Base-by-base conservation (phyloP, 768 basidiomycete species). In the Cubamyces sp. region DNA sequence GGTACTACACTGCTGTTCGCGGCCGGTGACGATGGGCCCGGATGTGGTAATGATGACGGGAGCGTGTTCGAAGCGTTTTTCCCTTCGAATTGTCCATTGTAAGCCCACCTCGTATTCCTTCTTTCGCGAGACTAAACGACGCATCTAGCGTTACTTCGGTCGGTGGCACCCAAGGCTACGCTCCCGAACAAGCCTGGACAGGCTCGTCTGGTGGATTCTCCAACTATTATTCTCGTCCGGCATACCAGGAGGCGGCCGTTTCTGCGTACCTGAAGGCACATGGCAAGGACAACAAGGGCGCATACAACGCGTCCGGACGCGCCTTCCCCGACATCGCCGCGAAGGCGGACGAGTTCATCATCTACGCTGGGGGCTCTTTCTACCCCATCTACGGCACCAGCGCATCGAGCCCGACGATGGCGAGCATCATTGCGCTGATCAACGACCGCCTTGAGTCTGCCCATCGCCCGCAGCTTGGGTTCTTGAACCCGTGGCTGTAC, bases 371-470 rank as follows among this genome's bases (percentile, higher is more conserved):
- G 47, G 66, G 69, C n/a, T 61, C 62, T 25, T 73, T 73, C 60
- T 69, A 62, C 46, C 69, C 69, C 26, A 65, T 75, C 1, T 64
- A 60, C 0, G 90, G 90, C 34, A 91, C 90, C 1, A 88, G 87
- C 12, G 85, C 85, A 1, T 68, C 87, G 1, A 68, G 85, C 7
- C 89, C 89, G 1, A 77, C 85, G 0, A 86, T 91, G 54, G 81
- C 88, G 11, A 83, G 79, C 23, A 75, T 90, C 54, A 75, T 90
- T 12, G 78, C 87, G 12, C 79, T 90, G 63, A 71, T 90, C 39
- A 77, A 77, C 52, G 74, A 75, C 61, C 68, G 69, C 3, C 66
- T 69, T 12, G 42, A 73, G 34, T 50, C 69, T 6, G 62, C 57
- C 18, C 70, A 72, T 0, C 63, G 64, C 48, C 58, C 70, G 4